Base-by-base conservation (phyloP, 2,329 filamentous ascomycete genomes). In the Lasiodiplodia sp. region DNA sequence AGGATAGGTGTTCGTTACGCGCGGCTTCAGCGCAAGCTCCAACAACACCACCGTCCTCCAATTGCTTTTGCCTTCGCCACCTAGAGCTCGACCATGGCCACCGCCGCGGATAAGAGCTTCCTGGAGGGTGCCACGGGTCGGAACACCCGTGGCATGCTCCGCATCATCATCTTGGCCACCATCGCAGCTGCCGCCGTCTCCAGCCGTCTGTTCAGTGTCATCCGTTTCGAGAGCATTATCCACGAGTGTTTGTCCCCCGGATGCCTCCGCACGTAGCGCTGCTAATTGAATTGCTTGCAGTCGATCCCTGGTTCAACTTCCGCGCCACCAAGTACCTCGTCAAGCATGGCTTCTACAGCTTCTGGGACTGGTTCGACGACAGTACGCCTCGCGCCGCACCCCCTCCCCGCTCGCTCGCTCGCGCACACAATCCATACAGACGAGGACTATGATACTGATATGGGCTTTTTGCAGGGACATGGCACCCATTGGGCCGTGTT, bases 341-440 rank as follows among this genome's bases (percentile, higher is more conserved):
- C 68, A 89, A 95, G 78, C 89, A 99, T 89, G 96, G 96, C 76
- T 98, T 99, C 84, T 96, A 97, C 82, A 94, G 92, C 81, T 99
- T 99, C 81, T 99, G 96, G 96, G 95, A 99, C 81, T 99, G 96
- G 96, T 99, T 99, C 78, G 96, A 99, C 82, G 96, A 99, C 86
- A 91, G 96, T 91, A 85, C 72, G 88, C 79, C 31, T 51, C 31
- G 11, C 57, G 40, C 55, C 68, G 37, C 34, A 55, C 11, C 34
- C 31, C 23, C 14, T 21, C 37, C 14, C 44, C 55, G 5, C 18
- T 21, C n/a, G n/a, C 37, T 12, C 44, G 18, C 23, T 38, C 38
- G 31, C 47, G 5, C 12, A 16, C 23, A 53, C 38, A 63, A 38
- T 60, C 5, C 6, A 51, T n/a, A 60, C 12, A 11, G 3, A 23